Percentiles rank a stretch among this genome's conserved stretches.
phyloP scores from a whole-genome alignment of 208 protist species.

The Trypanosoma boissoni region DNA sequence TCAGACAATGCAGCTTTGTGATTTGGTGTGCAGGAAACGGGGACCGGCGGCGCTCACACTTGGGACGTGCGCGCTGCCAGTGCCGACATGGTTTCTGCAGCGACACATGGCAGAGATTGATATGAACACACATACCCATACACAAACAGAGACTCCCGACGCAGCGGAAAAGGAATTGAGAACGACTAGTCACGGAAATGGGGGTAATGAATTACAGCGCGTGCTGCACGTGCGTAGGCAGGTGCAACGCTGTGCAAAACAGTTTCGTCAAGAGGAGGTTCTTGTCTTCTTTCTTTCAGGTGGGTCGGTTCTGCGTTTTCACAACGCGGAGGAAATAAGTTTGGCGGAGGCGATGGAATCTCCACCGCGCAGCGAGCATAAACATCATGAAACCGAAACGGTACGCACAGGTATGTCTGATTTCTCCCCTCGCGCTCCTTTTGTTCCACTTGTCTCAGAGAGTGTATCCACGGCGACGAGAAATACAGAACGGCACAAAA shows the following conservation, averaged over 20 bases:
- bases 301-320: slow-evolving; percentile 50
- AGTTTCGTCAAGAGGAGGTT: slow-evolving; percentile 44
- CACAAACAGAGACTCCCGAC: too few relatives aligned
- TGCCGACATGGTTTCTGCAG: slow-evolving; percentile 26
- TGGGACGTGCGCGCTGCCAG: slow-evolving; percentile 22
- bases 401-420: too few relatives aligned
- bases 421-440: background rate
- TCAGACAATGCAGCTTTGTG: slow-evolving; percentile 40
- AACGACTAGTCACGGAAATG: background rate
- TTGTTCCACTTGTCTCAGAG: too few relatives aligned
- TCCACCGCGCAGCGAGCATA: too few relatives aligned
- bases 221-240: slow-evolving; percentile 32
- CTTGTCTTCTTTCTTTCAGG: slow-evolving; percentile 60
- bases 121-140: slow-evolving; percentile 1
- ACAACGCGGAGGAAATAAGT: slow-evolving; percentile 14
- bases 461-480: too few relatives aligned
- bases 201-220: slow-evolving; percentile 12
- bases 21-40: slow-evolving; percentile 33
- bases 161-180: background rate
- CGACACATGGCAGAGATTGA: slow-evolving; percentile 14
- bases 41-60: slow-evolving; percentile 9
- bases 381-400: too few relatives aligned
- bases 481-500: too few relatives aligned
- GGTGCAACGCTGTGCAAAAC: slow-evolving; percentile 19
- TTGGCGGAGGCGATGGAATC: too few relatives aligned